phyloP scores from a whole-genome alignment of 495 filamentous ascomycete genomes.

The Lepraria neglecta region DNA sequence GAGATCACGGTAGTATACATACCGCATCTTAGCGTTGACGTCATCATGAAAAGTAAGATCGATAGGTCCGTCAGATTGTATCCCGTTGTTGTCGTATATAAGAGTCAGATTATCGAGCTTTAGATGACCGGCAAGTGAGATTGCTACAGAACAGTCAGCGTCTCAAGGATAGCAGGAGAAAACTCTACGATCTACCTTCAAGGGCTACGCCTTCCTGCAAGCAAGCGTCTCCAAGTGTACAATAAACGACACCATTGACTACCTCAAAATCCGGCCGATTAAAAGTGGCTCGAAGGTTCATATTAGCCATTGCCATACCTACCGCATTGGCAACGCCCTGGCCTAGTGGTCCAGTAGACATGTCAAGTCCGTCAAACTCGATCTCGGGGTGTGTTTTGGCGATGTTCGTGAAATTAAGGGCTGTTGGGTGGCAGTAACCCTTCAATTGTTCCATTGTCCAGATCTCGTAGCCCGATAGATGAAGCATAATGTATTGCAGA shows the following conservation, averaged over 20 bases:
- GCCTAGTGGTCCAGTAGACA: constrained; percentile 1
- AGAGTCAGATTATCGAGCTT: constrained; percentile 4
- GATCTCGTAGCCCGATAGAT: not conserved
- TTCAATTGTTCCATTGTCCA: not conserved
- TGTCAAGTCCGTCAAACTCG: not conserved
- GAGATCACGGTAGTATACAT: not conserved
- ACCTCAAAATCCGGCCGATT: not conserved
- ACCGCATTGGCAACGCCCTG: not conserved
- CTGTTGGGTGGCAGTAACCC: not conserved
- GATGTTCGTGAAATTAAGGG: not conserved
- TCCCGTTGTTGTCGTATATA: constrained; percentile 2
- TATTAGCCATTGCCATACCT: constrained; percentile 5
- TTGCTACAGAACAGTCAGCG: not conserved
- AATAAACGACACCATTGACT: constrained; percentile 1
- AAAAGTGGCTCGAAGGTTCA: constrained; percentile 3
- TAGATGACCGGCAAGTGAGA: constrained; percentile 4
- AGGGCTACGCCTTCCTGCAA: constrained; percentile 1
- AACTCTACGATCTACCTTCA: not conserved
- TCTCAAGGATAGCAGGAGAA: not conserved
- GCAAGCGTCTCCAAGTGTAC: not conserved
- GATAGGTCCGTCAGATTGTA: not conserved
- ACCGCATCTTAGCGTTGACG: not conserved
- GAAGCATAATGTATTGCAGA: not conserved
- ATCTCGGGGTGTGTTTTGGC: not conserved
- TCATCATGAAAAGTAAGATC: constrained; percentile 1